A percentile compares a stretch with the other conserved stretches of the same genome.
These are phyloP conservation scores for Lupinus albus DNA, from an alignment of 306 rosid species.

Conservation along the genomic window DNA sequence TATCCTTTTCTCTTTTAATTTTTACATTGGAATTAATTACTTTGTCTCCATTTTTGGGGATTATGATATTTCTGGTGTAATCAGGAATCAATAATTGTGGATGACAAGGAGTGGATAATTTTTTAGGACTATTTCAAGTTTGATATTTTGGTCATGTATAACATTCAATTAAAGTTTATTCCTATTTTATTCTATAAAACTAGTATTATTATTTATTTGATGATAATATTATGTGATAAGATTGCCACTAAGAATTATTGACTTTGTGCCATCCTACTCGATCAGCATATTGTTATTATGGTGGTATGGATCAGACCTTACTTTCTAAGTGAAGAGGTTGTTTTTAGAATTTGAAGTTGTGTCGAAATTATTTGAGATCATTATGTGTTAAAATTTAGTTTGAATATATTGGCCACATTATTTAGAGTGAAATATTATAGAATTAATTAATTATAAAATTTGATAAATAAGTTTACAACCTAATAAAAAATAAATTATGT, in stretches of 20 bases:
- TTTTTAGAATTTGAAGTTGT: too few species aligned
- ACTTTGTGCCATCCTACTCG: slow-evolving; percentile 30
- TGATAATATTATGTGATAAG: too few species aligned
- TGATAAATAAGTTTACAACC: too few species aligned
- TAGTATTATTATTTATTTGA: not conserved
- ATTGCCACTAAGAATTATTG: not conserved
- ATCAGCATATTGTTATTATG: too few species aligned
- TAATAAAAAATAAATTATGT: too few species aligned
- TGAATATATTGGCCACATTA: too few species aligned
- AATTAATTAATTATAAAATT: too few species aligned
- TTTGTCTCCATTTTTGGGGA: slow-evolving; percentile 60
- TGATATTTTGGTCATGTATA: slow-evolving; percentile 51
- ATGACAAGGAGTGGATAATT: slow-evolving; percentile 38
- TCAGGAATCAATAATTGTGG: slow-evolving; percentile 47
- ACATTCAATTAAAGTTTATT: slow-evolving; percentile 49
- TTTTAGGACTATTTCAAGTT: slow-evolving; percentile 42
- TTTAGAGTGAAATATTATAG: too few species aligned
- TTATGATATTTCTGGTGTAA: slow-evolving; percentile 49
- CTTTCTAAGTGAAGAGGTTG: too few species aligned
- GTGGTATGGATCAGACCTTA: too few species aligned
- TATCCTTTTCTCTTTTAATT: slow-evolving; percentile 42
- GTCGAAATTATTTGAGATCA: too few species aligned
- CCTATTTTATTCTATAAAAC: slow-evolving; percentile 34
- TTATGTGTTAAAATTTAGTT: too few species aligned
- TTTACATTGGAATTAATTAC: slow-evolving; percentile 42